Conservation (phyloP, 352 stramenopile genomes). For the Stramenopiles sp. region DNA sequence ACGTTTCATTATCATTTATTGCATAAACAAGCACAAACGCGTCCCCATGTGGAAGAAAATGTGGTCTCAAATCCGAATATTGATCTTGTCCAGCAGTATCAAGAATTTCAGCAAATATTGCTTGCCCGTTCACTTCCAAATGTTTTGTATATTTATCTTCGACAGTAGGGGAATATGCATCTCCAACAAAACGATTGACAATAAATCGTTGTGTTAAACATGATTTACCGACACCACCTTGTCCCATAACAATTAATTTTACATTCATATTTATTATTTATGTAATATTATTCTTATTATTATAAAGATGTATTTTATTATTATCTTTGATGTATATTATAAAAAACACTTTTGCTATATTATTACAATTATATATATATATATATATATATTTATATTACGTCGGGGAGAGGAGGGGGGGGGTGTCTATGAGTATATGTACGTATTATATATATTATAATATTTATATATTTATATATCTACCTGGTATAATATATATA, state of each 20-base stretch:
- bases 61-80: conserved; percentile 3
- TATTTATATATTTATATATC: background rate
- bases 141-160: conserved; percentile 8
- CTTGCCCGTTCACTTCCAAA: conserved; percentile 7
- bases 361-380: background rate
- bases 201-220: background rate
- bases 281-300: background rate
- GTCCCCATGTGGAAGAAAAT: conserved; percentile 8
- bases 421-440: background rate
- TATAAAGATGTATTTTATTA: background rate
- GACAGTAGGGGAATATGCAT: conserved; percentile 2
- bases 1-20: conserved; percentile 8
- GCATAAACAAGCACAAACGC: conserved; percentile 4
- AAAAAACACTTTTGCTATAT: background rate
- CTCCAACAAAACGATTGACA: conserved; percentile 2
- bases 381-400: conserved; percentile 5
- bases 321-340: background rate
- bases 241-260: conserved; percentile 8
- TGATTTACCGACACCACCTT: conserved; percentile 8
- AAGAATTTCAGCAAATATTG: conserved; percentile 8
- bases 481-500: background rate
- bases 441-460: background rate
- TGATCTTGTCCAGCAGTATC: conserved; percentile 7
- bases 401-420: no score
- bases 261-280: background rate